Conservation (phyloP, 2,329 filamentous ascomycete genomes). For the Pseudocercospora crystallina region DNA sequence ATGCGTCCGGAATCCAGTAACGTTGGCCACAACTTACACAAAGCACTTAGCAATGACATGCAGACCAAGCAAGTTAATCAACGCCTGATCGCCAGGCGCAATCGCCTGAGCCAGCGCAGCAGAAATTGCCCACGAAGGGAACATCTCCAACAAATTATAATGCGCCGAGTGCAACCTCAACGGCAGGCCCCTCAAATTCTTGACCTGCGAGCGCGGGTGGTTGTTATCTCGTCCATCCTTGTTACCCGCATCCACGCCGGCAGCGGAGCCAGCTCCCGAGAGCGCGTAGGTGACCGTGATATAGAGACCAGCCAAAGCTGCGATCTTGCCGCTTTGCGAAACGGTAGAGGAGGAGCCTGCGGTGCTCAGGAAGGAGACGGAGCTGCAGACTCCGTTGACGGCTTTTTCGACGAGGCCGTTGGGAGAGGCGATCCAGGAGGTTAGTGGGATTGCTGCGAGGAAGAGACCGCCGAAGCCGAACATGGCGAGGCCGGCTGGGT, state of each 20-base stretch:
- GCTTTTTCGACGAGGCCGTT: constrained; percentile 28
- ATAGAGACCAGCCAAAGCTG: constrained; percentile 30
- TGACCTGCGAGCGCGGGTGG: constrained; percentile 25
- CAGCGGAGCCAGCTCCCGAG: constrained; percentile 28
- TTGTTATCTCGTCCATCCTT: constrained; percentile 30
- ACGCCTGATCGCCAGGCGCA: constrained; percentile 28
- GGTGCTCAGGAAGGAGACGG: constrained; percentile 25
- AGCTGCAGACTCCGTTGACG: constrained; percentile 28
- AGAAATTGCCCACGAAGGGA: constrained; percentile 29
- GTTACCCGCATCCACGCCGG: constrained; percentile 24
- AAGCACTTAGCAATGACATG: constrained; percentile 33
- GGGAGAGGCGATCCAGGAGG: constrained; percentile 29
- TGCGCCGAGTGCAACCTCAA: constrained; percentile 30
- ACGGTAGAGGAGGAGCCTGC: constrained; percentile 22
- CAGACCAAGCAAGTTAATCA: constrained; percentile 33
- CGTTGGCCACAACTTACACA: constrained; percentile 20
- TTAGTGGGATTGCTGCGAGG: constrained; percentile 32
- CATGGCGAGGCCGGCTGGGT: constrained; percentile 29
- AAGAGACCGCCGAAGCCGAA: constrained; percentile 29
- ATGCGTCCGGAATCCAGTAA: neutral
- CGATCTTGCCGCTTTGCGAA: constrained; percentile 29
- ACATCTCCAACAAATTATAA: constrained; percentile 31
- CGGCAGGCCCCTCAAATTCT: constrained; percentile 27
- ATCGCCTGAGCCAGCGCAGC: constrained; percentile 32
- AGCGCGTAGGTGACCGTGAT: constrained; percentile 31